These are phyloP conservation scores for Bruguiera hainesii DNA, from an alignment of 441 rosid species.

Conservation along the genomic window DNA sequence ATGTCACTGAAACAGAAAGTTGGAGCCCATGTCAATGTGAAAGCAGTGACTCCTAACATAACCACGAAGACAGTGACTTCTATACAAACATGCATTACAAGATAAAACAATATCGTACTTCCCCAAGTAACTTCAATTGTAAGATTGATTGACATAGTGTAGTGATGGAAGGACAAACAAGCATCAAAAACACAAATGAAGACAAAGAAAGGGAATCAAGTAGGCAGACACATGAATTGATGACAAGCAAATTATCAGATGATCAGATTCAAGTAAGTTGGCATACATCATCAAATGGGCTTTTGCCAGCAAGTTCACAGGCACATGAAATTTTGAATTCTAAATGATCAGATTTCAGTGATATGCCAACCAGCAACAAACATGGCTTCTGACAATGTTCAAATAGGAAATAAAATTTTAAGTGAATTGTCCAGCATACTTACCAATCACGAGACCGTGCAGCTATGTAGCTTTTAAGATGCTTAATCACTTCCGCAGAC, in stretches of 20 bases:
- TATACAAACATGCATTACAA: too few species aligned
- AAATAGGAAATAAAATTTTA: background rate
- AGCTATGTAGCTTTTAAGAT: conserved; percentile 93
- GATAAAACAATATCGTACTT: too few species aligned
- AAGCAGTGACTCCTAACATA: background rate
- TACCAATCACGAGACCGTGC: conserved; percentile 81
- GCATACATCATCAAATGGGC: too few species aligned
- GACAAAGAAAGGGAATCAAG: conserved; percentile 6
- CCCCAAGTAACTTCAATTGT: background rate
- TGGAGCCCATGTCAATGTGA: conserved; percentile 6
- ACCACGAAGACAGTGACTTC: background rate
- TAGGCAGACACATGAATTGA: background rate
- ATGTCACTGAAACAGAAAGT: conserved; percentile 57
- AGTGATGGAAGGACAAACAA: background rate
- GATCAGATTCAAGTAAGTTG: background rate
- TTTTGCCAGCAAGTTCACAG: too few species aligned
- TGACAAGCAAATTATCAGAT: background rate
- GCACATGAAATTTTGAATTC: too few species aligned
- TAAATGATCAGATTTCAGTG: background rate
- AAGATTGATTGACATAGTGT: background rate
- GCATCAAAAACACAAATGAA: background rate
- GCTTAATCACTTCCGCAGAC: conserved; percentile 95
- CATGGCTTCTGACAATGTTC: background rate
- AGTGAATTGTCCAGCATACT: conserved; percentile 4
- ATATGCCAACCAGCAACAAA: background rate